A percentile compares a stretch with the other conserved stretches of the same genome.
phyloP scores from a whole-genome alignment of 2,329 filamentous ascomycete genomes.

The Xylariaceae sp. region DNA sequence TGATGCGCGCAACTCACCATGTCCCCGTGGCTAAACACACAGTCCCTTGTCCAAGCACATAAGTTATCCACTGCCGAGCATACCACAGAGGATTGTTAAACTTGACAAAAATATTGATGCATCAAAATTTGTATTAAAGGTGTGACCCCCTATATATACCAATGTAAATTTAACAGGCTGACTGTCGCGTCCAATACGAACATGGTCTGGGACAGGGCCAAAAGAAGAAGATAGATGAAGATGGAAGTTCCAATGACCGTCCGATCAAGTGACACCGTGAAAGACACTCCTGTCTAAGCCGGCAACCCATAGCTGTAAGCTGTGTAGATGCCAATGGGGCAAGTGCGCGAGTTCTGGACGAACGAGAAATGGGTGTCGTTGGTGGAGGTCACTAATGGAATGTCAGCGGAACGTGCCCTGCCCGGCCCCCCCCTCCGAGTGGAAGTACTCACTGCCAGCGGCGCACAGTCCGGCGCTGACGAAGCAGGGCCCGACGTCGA shows the following conservation, averaged over 20 bases:
- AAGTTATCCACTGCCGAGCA: too few species aligned
- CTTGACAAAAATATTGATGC: not conserved
- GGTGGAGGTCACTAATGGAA: constrained; percentile 19
- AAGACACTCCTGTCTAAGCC: constrained; percentile 13
- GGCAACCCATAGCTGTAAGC: constrained; percentile 22
- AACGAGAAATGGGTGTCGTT: constrained; percentile 24
- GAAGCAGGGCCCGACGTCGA: constrained; percentile 25
- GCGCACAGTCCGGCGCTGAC: constrained; percentile 21
- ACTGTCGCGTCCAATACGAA: not conserved
- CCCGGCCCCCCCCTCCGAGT: not conserved
- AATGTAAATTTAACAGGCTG: not conserved
- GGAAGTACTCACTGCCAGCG: constrained; percentile 19
- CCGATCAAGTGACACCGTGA: constrained; percentile 6
- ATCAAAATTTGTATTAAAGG: not conserved
- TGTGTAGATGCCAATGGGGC: constrained; percentile 25
- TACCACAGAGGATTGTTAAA: too few species aligned
- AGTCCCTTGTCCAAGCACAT: too few species aligned
- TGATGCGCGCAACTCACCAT: too few species aligned
- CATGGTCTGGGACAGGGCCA: not conserved
- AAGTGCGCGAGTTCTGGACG: constrained; percentile 20
- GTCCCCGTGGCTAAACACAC: too few species aligned
- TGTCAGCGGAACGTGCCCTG: constrained; percentile 4
- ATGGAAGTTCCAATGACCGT: not conserved
- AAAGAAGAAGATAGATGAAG: not conserved
- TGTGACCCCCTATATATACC: not conserved